phyloP scores from a whole-genome alignment of 2,329 filamentous ascomycete species.

The Dryadomyces quercivorus region DNA sequence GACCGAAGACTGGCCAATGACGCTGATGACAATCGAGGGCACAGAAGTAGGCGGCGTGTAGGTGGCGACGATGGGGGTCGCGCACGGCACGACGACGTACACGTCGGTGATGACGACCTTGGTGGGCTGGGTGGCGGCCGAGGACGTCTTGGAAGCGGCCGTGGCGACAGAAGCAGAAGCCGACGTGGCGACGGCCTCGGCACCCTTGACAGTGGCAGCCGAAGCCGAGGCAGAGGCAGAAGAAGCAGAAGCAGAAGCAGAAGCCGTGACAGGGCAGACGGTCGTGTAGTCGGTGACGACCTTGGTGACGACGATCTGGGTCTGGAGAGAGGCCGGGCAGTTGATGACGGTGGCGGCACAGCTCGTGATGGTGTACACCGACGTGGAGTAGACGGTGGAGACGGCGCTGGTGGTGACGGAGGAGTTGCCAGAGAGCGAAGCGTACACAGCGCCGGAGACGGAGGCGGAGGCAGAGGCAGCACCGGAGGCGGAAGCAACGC shows the following conservation, averaged over 20 bases:
- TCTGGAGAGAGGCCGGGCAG: conserved; percentile 17
- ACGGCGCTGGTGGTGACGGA: conserved; percentile 5
- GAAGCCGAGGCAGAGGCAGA: not conserved
- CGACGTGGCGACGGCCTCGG: not conserved
- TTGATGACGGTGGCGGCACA: conserved; percentile 18
- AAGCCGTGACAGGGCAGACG: conserved; percentile 11
- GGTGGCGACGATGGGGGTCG: conserved; percentile 15
- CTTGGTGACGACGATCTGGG: conserved; percentile 16
- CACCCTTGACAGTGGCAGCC: not conserved
- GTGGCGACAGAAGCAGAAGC: not conserved
- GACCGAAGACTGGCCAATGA: not conserved
- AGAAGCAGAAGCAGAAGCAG: not conserved
- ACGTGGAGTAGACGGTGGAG: conserved; percentile 14
- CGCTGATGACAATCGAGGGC: not conserved
- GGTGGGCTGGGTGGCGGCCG: conserved; percentile 2
- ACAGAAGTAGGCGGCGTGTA: conserved; percentile 50
- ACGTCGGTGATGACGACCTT: conserved; percentile 12
- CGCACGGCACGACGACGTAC: conserved; percentile 13
- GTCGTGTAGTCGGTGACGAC: conserved; percentile 16
- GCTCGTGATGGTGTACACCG: conserved; percentile 19
- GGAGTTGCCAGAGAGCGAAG: not conserved
- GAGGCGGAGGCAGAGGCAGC: not conserved
- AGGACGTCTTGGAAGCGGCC: not conserved
- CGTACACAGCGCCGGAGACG: not conserved
- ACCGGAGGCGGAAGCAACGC: not conserved